These are phyloP conservation scores for Melampsora larici-populina DNA, from an alignment of 1,284 basidiomycete species.

Conservation along the genomic window DNA sequence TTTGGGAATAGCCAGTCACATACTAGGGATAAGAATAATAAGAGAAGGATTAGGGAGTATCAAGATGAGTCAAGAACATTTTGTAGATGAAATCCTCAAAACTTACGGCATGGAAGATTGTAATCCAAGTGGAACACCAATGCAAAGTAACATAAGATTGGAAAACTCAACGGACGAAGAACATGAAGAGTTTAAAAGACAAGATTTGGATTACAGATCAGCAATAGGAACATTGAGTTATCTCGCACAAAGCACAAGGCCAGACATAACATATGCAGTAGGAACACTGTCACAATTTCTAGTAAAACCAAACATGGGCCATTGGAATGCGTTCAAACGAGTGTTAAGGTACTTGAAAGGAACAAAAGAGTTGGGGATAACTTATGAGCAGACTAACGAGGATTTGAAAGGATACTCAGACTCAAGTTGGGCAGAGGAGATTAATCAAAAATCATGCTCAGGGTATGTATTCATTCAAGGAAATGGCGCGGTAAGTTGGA, in stretches of 20 bases:
- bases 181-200: conserved; percentile 3
- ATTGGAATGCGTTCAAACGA: conserved; percentile 31
- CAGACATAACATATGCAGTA: conserved; percentile 35
- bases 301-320: conserved; percentile 12
- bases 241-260: conserved; percentile 33
- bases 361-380: conserved; percentile 15
- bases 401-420: conserved; percentile 22
- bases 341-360: conserved; percentile 31
- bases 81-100: conserved; percentile 5
- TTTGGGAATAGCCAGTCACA: conserved; percentile 18
- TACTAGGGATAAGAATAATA: conserved; percentile 30
- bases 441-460: background rate
- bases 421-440: conserved; percentile 33
- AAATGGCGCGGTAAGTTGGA: conserved; percentile 7
- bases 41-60: conserved; percentile 8
- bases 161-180: conserved; percentile 30
- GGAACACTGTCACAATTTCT: conserved; percentile 36
- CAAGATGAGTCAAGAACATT: conserved; percentile 6
- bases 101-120: conserved; percentile 23
- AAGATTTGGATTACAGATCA: conserved; percentile 12
- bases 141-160: conserved; percentile 34
- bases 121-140: conserved; percentile 27
- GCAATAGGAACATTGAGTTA: conserved; percentile 31
- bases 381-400: conserved; percentile 11
- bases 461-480: background rate